Base-by-base conservation (phyloP, 345 rosid genomes). In the Eucalyptus curtisii region DNA sequence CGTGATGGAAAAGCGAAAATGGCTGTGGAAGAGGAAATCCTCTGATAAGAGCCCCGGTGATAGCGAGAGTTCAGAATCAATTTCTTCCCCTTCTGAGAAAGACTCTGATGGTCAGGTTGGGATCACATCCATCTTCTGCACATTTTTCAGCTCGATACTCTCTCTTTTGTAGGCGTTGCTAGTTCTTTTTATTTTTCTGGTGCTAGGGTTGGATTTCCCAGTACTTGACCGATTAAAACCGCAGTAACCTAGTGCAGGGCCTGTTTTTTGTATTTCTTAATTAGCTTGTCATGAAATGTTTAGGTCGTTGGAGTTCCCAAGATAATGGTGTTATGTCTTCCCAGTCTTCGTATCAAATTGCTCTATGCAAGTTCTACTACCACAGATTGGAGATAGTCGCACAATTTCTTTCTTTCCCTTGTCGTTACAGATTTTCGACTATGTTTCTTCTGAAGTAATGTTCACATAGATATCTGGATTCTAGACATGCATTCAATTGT, bases 1-100 rank as follows among this genome's bases (percentile, higher is more conserved):
- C 66, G 87, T 85, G 44, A 96, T 97, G 99, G 99, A 97, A 89
- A 95, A 96, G 92, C 90, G 93, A 50, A 95, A 94, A 90, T 95
- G 98, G 98, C 84, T 93, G 88, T 94, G 96, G 93, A 95, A 95
- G 95, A 95, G 91, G 92, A 95, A 91, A 86, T 90, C 96, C 85
- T 95, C 96, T 48, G 98, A 96, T 92, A 95, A 92, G 91, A 95
- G 97, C 93, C 92, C 93, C 6, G 95, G 97, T 87, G 97, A 94
- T 91, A 93, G 93, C 27, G 97, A 94, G 89, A 95, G 97, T 88
- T 95, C 96, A 8, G 98, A 93, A 82, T 95, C 98, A 6, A 89
- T 94, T 53, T 95, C 96, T 89, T 96, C 97, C 11, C 94, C 89
- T 59, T 94, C 97, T 16, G 98, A 96, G 92, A 95, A 94, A 90